Conservation (phyloP, 805 yeast genomes). For the Saccharomycopsis olivae region DNA sequence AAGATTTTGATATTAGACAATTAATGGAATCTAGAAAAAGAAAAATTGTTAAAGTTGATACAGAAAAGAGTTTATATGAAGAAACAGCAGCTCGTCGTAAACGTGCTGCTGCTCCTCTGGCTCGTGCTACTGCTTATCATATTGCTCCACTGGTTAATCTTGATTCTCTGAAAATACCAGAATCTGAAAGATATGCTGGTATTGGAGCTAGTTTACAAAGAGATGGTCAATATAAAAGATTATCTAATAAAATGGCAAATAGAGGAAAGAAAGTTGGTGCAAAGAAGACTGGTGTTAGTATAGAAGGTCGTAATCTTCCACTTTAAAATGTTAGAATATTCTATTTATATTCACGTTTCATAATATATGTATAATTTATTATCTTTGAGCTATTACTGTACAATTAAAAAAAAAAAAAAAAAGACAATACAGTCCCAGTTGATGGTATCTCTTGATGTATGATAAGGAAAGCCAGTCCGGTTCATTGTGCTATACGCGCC, state of each 20-base stretch:
- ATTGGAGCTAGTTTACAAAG: constrained; percentile 41
- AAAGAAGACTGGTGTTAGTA: constrained; percentile 64
- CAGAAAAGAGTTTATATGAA: constrained; percentile 62
- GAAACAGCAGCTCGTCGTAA: constrained; percentile 85
- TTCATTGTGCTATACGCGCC: no score
- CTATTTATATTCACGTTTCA: no score
- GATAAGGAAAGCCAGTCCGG: no score
- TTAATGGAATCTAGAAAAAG: constrained; percentile 19
- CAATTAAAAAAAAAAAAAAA: no score
- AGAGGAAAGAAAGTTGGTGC: constrained; percentile 34
- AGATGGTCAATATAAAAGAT: constrained; percentile 75
- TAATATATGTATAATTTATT: no score
- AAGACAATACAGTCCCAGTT: no score
- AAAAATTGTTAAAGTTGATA: constrained; percentile 23
- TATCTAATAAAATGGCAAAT: constrained; percentile 47
- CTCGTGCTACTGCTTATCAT: constrained; percentile 78
- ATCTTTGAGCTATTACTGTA: no score
- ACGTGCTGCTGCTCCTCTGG: constrained; percentile 93
- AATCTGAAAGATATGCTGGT: constrained; percentile 31
- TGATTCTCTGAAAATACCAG: constrained; percentile 26
- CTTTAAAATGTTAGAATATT: no score
- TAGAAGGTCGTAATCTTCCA: constrained; percentile 53
- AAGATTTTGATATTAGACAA: constrained; percentile 48
- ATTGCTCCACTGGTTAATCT: constrained; percentile 77
- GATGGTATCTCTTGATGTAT: no score